Base-by-base conservation (phyloP, 2,329 filamentous ascomycete genomes). In the Colletotrichum plurivorum region DNA sequence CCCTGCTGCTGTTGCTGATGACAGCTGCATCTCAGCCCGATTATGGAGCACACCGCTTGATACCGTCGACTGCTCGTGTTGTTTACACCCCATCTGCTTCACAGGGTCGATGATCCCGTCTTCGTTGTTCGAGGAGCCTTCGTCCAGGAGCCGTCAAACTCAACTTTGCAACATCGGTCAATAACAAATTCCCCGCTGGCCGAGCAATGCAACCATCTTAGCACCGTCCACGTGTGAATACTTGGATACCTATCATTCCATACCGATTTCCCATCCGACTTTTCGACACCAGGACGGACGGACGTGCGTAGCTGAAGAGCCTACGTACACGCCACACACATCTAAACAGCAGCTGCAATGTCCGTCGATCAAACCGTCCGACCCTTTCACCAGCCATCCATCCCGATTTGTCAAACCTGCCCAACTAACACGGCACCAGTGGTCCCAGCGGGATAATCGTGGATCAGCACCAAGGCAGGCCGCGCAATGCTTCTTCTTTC, bases 401-500 rank as follows among this genome's bases (percentile, higher is more conserved):
- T 56, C 31, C 62, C 61, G 61, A 56, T 54, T 51, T 51, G 66
- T 45, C 54, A 22, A 46, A 48, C 31, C 31, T 20, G 27, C n/a
- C 56, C 54, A 45, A 52, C 66, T 69, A 56, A 57, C 20, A 59
- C 62, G 22, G 62, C 55, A 61, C 45, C 57, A 59, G 27, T 63
- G 46, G 62, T 51, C 56, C 45, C 57, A 59, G 39, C 58, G 46
- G 39, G 16, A 68, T 45, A 62, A 63, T 56, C 52, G 58, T 46
- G 16, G 39, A 63, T 63, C 25, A 56, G 56, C 67, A 69, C 63
- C 51, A 51, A 58, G 27, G 56, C 57, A 68, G 55, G 62, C 62
- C 66, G 36, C 66, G 66, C 66, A 69, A 66, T 69, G 55, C 49
- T 66, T 56, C 31, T 59, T 22, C 54, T 46, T 36, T 16, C 48